Percentiles rank a stretch among this genome's conserved stretches.
phyloP scores from a whole-genome alignment of 345 rosid genomes.

The Carallia brachiata region DNA sequence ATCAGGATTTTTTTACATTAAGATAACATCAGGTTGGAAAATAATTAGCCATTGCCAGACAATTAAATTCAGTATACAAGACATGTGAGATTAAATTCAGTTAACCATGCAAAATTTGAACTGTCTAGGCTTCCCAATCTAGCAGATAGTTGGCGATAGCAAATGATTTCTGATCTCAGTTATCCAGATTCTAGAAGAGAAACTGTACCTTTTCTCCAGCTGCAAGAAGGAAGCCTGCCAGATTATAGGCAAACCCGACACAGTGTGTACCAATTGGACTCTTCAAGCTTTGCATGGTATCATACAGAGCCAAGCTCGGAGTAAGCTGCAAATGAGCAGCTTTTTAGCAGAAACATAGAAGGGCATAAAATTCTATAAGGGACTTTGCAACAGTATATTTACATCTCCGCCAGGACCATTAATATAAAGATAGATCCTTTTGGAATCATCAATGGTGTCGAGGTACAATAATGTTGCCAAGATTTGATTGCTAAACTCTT shows the following conservation, averaged over 20 bases:
- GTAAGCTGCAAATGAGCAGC: slow-evolving; percentile 53
- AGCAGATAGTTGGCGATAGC: background rate
- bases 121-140: slow-evolving; percentile 1
- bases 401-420: slow-evolving; percentile 95
- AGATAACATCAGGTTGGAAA: background rate
- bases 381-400: slow-evolving; percentile 28
- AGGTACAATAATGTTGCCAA: slow-evolving; percentile 93
- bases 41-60: background rate
- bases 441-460: slow-evolving; percentile 69
- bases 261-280: slow-evolving; percentile 75
- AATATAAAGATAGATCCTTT: slow-evolving; percentile 60
- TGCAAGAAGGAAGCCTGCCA: slow-evolving; percentile 82
- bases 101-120: background rate
- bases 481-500: slow-evolving; percentile 84
- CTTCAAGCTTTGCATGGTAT: slow-evolving; percentile 82
- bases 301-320: slow-evolving; percentile 79
- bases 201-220: slow-evolving; percentile 80
- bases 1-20: background rate
- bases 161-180: background rate
- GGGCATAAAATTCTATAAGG: background rate
- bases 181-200: background rate
- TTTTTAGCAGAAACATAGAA: slow-evolving; percentile 12
- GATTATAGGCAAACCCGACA: slow-evolving; percentile 74
- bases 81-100: background rate
- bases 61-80: background rate